Evolutionary conservation across 2,329 filamentous ascomycete species (phyloP), one percentile per base, ranked within the genome.

Genomic region (Fusarium tuaranense): DNA sequence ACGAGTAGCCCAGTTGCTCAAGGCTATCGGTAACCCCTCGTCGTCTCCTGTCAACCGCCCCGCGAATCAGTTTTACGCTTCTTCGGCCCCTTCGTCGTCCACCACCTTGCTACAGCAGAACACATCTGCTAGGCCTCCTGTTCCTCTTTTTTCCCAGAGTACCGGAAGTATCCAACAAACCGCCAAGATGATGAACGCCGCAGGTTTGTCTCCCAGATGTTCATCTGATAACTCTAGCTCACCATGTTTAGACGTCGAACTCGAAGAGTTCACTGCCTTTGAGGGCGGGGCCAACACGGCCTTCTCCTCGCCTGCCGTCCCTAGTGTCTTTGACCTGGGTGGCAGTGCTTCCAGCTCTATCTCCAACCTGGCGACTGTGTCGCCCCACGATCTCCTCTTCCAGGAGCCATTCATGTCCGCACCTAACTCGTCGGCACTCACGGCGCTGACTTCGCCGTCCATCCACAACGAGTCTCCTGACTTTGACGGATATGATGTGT

Each of bases 401-500:
- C 90, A 91, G 76, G 91, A 94, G 79, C 87, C 89, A 69, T 91
- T 91, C 79, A 87, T 90, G 80, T 97, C 94, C 72, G 91, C 94
- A 41, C 95, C 95, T 34, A 94, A 94, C 80, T 97, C 95, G 3
- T 89, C 92, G 57, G 92, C 94, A 38, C 91, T 97, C 80, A 97
- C 95, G 39, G 92, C 95, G 73, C 81, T 98, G 83, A 97, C 95
- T 67, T 97, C 95, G 70, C 95, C 95, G 53, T 94, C 93, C n/a
- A 87, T 91, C 67, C 92, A 91, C 79, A 89, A 93, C 80, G 93
- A 92, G 78, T 97, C 94, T 63, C 94, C 94, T 13, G 92, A 91
- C 68, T 92, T 92, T 79, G 92, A 94, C 78, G 89, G 88, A 81
- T 94, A 91, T 78, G 91, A 97, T 79, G 91, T 93, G 20, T 97